Evolutionary conservation across 1,139 yeast genomes (phyloP).

Genomic region (Ogataea hybrid): DNA sequence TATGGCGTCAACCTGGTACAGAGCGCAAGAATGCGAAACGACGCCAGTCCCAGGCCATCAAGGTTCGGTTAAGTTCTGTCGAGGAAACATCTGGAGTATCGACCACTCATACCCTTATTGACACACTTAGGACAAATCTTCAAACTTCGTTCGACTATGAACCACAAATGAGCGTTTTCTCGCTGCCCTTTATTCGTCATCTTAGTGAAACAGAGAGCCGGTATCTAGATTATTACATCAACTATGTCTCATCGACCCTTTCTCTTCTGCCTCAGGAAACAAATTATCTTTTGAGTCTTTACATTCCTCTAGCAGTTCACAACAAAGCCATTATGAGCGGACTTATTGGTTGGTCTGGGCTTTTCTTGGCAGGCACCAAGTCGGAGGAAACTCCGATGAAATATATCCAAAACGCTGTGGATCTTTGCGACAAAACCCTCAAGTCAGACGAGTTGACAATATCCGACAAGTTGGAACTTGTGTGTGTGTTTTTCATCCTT

Average conservation of each 20-base stretch:
- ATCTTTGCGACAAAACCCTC: constrained; percentile 8
- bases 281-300: constrained; percentile 44
- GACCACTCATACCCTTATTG: background rate
- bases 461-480: constrained; percentile 16
- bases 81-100: background rate
- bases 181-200: constrained; percentile 8
- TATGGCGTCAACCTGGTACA: constrained; percentile 14
- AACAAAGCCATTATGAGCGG: constrained; percentile 41
- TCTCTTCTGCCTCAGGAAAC: constrained; percentile 36
- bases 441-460: constrained; percentile 18
- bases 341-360: constrained; percentile 44
- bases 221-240: constrained; percentile 23
- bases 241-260: constrained; percentile 24
- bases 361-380: constrained; percentile 22
- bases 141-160: background rate
- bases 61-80: background rate
- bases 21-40: constrained; percentile 6
- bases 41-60: background rate
- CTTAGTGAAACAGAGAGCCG: constrained; percentile 17
- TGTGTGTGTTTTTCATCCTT: constrained; percentile 21
- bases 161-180: constrained; percentile 3
- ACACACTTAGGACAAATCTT: background rate
- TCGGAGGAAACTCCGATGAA: constrained; percentile 6
- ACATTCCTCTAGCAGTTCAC: constrained; percentile 38
- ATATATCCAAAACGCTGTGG: constrained; percentile 17